Evolutionary conservation across 768 basidiomycete species (phyloP).

Genomic region (Rhizopogon salebrosus): DNA sequence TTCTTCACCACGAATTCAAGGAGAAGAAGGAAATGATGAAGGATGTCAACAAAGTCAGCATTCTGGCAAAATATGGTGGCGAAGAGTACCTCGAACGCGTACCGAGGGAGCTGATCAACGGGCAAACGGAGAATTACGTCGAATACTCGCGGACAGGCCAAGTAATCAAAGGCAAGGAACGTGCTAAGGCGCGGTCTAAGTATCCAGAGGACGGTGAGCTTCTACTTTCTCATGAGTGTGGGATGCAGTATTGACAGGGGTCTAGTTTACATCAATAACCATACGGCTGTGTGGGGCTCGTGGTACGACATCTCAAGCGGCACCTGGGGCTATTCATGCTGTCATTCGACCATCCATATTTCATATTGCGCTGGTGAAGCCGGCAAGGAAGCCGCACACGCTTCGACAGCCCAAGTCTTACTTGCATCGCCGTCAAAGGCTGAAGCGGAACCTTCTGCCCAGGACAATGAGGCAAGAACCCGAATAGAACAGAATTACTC

Average conservation of each 20-base stretch:
- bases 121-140: conserved; percentile 96
- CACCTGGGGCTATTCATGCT: conserved; percentile 92
- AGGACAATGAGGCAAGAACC: conserved; percentile 28
- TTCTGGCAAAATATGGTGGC: conserved; percentile 91
- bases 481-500: conserved; percentile 67
- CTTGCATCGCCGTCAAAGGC: conserved; percentile 39
- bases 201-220: conserved; percentile 92
- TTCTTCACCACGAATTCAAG: conserved; percentile 85
- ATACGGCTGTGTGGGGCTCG: conserved; percentile 96
- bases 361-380: conserved; percentile 91
- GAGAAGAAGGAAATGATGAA: conserved; percentile 91
- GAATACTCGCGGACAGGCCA: conserved; percentile 93
- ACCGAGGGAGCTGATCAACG: conserved; percentile 89
- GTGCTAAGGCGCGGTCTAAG: conserved; percentile 82
- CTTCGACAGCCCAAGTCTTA: conserved; percentile 70
- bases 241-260: conserved; percentile 3
- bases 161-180: conserved; percentile 87
- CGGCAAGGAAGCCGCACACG: conserved; percentile 71
- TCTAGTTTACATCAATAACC: conserved; percentile 86
- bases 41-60: conserved; percentile 83
- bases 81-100: conserved; percentile 85
- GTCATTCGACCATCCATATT: conserved; percentile 78
- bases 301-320: conserved; percentile 73
- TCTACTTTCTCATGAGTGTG: neutral
- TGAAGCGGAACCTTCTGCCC: conserved; percentile 22